Evolutionary conservation across 805 yeast genomes (phyloP), one percentile per base, ranked within the genome.

Genomic region (Candida pseudofarinosa): DNA sequence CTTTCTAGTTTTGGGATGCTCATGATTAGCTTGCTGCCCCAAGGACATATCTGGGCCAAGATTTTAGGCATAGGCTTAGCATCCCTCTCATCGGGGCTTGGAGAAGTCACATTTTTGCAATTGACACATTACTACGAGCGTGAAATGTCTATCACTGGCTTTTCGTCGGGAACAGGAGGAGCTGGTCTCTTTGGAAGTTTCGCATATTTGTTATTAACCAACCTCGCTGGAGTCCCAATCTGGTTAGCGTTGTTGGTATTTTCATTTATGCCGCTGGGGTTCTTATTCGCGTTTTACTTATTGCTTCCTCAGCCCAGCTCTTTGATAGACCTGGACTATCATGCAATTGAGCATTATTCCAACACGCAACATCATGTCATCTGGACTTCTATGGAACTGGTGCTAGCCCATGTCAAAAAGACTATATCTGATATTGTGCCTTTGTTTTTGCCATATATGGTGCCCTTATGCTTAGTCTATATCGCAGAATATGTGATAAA

Each of bases 131-230:
- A 71, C 53, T 88, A 80, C 59, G 42, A 49, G n/a, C 74, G 71
- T 15, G 70, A 71, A 14, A 51, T 58, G n/a, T 71, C 95, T 3
- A 67, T 91, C 37, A 80, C 83, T 39, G 97, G 95, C 0, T 91
- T 95, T 80, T 85, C 96, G 16, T 78, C 89, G 5, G 99, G 99
- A 1, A 91, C 98, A 0, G 98, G 99, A 3, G 95, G 88, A 15
- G 98, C 99, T 1, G 99, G 99, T 0, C 60, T 91, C 4, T 74
- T 79, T 15, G 99, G 98, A 0, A 80, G 90, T 42, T 86, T 85
- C 41, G 56, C 76, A 12, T 90, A 79, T 55, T 54, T 91, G 74
- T 50, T 84, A 1, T 47, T 87, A 52, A 91, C 97, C 0, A 83
- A 91, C 1, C 65, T 88, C 55, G 38, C 86, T 17, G 71, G 78